Evolutionary conservation across 176 grass and related monocot species (phyloP).

Genomic region (Poa pratensis): DNA sequence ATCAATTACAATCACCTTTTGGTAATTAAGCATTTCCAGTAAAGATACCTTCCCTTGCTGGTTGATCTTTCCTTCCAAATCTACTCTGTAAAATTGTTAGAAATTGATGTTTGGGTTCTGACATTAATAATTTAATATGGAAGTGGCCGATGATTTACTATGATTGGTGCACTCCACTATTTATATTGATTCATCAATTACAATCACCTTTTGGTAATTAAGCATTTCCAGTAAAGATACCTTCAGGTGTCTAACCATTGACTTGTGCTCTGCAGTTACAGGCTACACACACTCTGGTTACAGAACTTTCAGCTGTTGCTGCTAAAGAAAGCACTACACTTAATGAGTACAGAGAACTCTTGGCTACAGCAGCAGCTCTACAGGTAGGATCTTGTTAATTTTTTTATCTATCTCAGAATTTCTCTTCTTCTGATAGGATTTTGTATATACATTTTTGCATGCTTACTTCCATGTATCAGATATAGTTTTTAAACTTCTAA

Average conservation of each 20-base stretch:
- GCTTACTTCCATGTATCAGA: not conserved
- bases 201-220: not conserved
- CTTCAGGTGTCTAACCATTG: slow-evolving; percentile 39
- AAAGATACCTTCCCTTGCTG: not conserved
- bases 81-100: not conserved
- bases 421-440: slow-evolving; percentile 16
- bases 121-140: not conserved
- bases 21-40: not conserved
- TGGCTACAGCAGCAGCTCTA: slow-evolving; percentile 62
- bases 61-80: slow-evolving; percentile 18
- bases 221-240: not conserved
- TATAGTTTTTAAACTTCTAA: slow-evolving; percentile 1
- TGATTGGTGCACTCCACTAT: not conserved
- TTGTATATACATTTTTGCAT: not conserved
- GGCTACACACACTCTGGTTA: slow-evolving; percentile 66
- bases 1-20: slow-evolving; percentile 3
- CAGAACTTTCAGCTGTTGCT: slow-evolving; percentile 81
- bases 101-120: not conserved
- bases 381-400: slow-evolving; percentile 55
- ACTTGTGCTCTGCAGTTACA: slow-evolving; percentile 67
- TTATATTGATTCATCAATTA: slow-evolving; percentile 21
- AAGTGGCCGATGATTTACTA: not conserved
- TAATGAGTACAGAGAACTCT: slow-evolving; percentile 81
- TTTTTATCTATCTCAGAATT: slow-evolving; percentile 12
- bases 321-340: slow-evolving; percentile 73